phyloP scores from a whole-genome alignment of 2,329 filamentous ascomycete genomes.

The Cercospora brassicicola region DNA sequence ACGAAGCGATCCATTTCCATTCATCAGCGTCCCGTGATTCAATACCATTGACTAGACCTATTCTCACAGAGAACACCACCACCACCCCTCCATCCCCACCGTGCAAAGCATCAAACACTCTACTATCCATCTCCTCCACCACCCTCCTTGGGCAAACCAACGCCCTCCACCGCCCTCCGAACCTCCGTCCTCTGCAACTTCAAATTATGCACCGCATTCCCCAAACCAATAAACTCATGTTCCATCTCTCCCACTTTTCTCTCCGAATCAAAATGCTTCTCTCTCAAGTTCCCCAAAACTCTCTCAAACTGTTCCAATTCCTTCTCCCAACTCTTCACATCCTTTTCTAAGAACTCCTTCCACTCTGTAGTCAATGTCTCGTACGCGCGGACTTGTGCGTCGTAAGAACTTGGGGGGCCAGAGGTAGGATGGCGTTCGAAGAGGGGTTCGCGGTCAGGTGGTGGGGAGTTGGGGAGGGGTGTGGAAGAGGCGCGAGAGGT shows the following conservation, averaged over 20 bases:
- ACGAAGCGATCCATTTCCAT: background rate
- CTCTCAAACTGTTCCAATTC: constrained; percentile 14
- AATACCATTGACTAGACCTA: too few relatives aligned
- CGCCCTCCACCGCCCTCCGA: constrained; percentile 2
- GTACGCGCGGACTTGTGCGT: constrained; percentile 15
- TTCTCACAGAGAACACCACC: too few relatives aligned
- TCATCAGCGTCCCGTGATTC: background rate
- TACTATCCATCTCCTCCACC: background rate
- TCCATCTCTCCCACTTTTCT: constrained; percentile 11
- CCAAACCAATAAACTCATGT: constrained; percentile 19
- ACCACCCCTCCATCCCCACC: too few relatives aligned
- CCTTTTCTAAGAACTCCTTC: constrained; percentile 10
- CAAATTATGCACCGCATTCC: constrained; percentile 20
- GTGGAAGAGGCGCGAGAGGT: constrained; percentile 10
- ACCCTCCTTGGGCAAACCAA: constrained; percentile 27
- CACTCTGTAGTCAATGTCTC: constrained; percentile 12
- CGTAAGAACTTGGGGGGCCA: constrained; percentile 15
- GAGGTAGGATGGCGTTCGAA: constrained; percentile 12
- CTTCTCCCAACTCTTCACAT: constrained; percentile 12
- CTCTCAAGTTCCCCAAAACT: constrained; percentile 8
- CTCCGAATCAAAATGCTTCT: constrained; percentile 11
- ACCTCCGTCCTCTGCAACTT: constrained; percentile 12
- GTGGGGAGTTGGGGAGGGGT: constrained; percentile 12
- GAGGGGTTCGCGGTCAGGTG: constrained; percentile 13
- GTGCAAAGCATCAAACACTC: too few relatives aligned